phyloP scores from a whole-genome alignment of 257 asterid species.

The Misopates orontium region DNA sequence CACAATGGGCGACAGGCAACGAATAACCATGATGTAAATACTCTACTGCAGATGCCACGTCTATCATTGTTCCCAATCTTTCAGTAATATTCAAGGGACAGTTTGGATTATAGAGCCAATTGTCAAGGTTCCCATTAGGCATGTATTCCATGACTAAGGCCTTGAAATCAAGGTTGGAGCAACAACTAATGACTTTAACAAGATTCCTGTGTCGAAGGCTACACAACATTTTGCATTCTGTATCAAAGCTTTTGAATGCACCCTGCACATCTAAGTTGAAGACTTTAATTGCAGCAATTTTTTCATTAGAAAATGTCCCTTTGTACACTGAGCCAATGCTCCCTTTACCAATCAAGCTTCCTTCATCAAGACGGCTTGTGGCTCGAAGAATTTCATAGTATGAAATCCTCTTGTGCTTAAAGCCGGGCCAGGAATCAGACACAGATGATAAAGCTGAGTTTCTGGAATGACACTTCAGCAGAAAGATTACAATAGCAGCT shows the following conservation, averaged over 20 bases:
- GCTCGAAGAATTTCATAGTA: constrained; percentile 16
- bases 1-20: constrained; percentile 33
- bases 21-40: constrained; percentile 21
- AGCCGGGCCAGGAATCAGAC: too few relatives aligned
- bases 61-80: constrained; percentile 13
- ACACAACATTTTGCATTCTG: constrained; percentile 15
- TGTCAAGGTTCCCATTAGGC: constrained; percentile 18
- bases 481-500: neutral
- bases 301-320: neutral
- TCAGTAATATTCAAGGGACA: neutral
- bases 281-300: constrained; percentile 3
- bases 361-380: constrained; percentile 2
- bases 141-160: constrained; percentile 23
- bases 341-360: constrained; percentile 6
- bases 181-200: constrained; percentile 9
- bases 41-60: constrained; percentile 17
- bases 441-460: neutral
- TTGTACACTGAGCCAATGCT: constrained; percentile 18
- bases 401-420: constrained; percentile 3
- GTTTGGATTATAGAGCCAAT: constrained; percentile 10
- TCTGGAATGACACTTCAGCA: neutral
- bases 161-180: constrained; percentile 17
- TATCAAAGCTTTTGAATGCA: constrained; percentile 17
- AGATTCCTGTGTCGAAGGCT: constrained; percentile 17
- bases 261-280: neutral